Base-by-base conservation (phyloP, 1,139 yeast genomes). In the Kodamaea sp. region DNA sequence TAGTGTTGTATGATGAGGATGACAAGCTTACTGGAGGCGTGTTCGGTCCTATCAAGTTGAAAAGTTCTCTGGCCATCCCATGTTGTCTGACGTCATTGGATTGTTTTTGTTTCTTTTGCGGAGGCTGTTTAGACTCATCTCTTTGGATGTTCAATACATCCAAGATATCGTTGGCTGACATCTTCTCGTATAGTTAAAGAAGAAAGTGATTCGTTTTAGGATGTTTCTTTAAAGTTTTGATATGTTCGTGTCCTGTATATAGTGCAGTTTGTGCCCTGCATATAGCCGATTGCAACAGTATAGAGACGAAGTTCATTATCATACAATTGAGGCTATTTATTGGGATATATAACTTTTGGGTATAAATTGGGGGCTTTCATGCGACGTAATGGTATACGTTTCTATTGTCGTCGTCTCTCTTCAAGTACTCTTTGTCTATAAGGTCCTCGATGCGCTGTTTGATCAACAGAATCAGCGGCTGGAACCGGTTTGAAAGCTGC, bases 31-130 rank as follows among this genome's bases (percentile, higher is more conserved):
- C 78, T 1, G 98, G 94, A 0, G 98, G 97, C 2, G 95, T 81
- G 57, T 88, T 89, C 26, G 94, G 92, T 2, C 99, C 98, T 26
- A 94, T 66, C 39, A 94, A 70, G 48, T 84, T 85, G 59, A 84
- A 90, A 35, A 92, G 68, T 57, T 92, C 98, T 46, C 98, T 73
- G 43, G 88, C 94, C 80, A 92, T 84, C 14, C 96, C 96, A 12
- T 87, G 79, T 42, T 74, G 76, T 42, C 73, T 72, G 4, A 70
- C 68, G 6, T 43, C 51, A 15, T 25, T 18, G 6, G 28, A 41
- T 42, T 50, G 46, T 47, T 60, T 78, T 35, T 63, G 63, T 50
- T 69, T 69, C 52, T 69, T 70, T 50, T 66, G 66, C 2, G 61
- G 57, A 4, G 72, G 73, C 34, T 55, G 39, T 63, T 15, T 50